These are phyloP conservation scores for Cercospora citrullina DNA, from an alignment of 2,329 filamentous ascomycete genomes.

Conservation along the genomic window DNA sequence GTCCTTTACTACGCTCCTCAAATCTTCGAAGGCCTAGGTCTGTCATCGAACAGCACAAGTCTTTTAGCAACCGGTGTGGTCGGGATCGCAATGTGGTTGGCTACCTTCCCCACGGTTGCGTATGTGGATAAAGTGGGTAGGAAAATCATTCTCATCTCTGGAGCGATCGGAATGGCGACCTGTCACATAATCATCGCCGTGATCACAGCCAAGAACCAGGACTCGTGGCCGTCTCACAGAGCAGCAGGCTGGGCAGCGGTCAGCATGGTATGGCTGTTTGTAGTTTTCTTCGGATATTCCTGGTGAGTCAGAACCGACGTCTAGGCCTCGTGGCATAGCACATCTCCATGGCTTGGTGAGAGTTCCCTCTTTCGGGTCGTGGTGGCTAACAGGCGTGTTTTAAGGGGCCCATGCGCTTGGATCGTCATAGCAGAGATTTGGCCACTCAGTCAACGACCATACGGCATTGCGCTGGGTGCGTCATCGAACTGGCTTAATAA, in stretches of 20 bases:
- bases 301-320: not conserved
- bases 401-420: slow-evolving; percentile 73
- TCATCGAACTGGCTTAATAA: slow-evolving; percentile 53
- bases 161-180: slow-evolving; percentile 40
- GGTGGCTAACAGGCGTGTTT: not conserved
- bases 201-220: slow-evolving; percentile 64
- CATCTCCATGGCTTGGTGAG: not conserved
- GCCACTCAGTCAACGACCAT: slow-evolving; percentile 68
- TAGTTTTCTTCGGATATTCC: slow-evolving; percentile 69
- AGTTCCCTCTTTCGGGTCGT: not conserved
- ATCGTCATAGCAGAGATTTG: slow-evolving; percentile 69
- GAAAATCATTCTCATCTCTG: slow-evolving; percentile 42
- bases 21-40: slow-evolving; percentile 41
- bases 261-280: slow-evolving; percentile 72
- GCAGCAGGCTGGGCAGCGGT: slow-evolving; percentile 70
- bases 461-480: slow-evolving; percentile 69
- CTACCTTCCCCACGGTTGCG: slow-evolving; percentile 64
- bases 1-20: slow-evolving; percentile 52
- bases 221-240: slow-evolving; percentile 57
- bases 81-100: slow-evolving; percentile 68
- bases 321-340: not conserved
- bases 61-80: slow-evolving; percentile 71
- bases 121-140: slow-evolving; percentile 61
- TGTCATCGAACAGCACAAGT: slow-evolving; percentile 51
- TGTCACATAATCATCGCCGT: slow-evolving; percentile 57